A percentile compares a stretch with the other conserved stretches of the same genome.
These are phyloP conservation scores for Amorphotheca resinae DNA, from an alignment of 495 filamentous ascomycete genomes.

Conservation along the genomic window DNA sequence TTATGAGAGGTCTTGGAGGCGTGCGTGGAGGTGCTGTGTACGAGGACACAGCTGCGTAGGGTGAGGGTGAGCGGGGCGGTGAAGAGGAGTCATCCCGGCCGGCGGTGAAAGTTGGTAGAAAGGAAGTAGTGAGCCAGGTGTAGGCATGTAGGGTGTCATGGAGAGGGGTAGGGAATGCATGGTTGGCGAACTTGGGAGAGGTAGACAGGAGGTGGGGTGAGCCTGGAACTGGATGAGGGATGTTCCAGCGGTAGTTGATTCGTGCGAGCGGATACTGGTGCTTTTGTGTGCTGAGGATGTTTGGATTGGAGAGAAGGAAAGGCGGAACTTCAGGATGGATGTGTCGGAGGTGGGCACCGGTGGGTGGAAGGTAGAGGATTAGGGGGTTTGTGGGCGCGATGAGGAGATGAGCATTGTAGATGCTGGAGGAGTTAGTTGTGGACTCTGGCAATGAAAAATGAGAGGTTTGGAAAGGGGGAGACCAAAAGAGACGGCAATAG, in stretches of 20 bases:
- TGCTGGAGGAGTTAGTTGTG: conserved; percentile 8
- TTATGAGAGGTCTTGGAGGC: conserved; percentile 23
- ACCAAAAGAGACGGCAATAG: background rate
- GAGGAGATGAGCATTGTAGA: conserved; percentile 12
- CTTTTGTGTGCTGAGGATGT: background rate
- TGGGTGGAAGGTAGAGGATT: conserved; percentile 17
- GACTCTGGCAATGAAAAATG: conserved; percentile 3
- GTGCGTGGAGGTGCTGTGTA: background rate
- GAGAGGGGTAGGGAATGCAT: conserved; percentile 30
- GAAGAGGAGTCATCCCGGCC: background rate
- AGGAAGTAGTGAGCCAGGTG: conserved; percentile 17
- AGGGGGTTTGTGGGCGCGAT: conserved; percentile 3
- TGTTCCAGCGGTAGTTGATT: conserved; percentile 21
- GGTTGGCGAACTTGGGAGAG: conserved; percentile 3
- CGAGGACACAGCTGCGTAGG: conserved; percentile 19
- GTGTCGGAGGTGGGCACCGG: conserved; percentile 4
- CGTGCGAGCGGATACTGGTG: conserved; percentile 1
- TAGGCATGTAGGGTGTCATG: conserved; percentile 37
- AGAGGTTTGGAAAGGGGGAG: conserved; percentile 2
- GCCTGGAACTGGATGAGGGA: background rate
- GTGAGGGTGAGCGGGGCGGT: conserved; percentile 2
- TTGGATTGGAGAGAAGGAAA: conserved; percentile 3
- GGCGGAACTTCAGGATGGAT: conserved; percentile 7
- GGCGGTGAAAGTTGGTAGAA: conserved; percentile 1
- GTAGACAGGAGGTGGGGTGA: background rate